Percentiles rank a stretch among this genome's conserved stretches.
phyloP scores from a whole-genome alignment of 441 rosid species.

The Populus hybrid region DNA sequence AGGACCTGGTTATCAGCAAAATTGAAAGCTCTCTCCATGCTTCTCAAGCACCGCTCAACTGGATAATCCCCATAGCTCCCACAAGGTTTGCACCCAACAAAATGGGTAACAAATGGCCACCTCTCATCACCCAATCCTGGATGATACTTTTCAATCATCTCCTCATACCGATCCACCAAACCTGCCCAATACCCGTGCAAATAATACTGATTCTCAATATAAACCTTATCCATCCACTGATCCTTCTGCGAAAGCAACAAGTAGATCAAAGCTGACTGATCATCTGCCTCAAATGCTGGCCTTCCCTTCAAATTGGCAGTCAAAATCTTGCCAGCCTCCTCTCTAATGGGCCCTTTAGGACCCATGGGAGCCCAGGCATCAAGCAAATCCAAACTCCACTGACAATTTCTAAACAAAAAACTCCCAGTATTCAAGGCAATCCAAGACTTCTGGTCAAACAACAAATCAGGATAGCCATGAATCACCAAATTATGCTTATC shows the following conservation, averaged over 20 bases:
- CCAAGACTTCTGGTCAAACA: conserved; percentile 89
- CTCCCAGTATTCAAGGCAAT: conserved; percentile 95
- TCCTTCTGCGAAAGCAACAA: conserved; percentile 76
- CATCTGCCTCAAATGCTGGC: conserved; percentile 96
- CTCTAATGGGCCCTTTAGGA: conserved; percentile 80
- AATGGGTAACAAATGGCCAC: conserved; percentile 98
- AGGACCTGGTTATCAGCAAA: conserved; percentile 97
- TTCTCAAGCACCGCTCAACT: conserved; percentile 78
- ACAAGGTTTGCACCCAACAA: conserved; percentile 97
- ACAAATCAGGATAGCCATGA: conserved; percentile 85
- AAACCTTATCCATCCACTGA: conserved; percentile 86
- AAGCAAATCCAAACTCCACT: conserved; percentile 92
- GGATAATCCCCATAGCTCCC: conserved; percentile 98
- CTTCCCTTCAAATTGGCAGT: conserved; percentile 85
- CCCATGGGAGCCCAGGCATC: conserved; percentile 99
- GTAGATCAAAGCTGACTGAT: conserved; percentile 93
- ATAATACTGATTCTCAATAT: conserved; percentile 87
- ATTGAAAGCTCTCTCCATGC: conserved; percentile 97
- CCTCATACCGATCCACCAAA: conserved; percentile 91
- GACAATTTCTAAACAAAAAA: conserved; percentile 85
- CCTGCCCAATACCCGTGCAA: conserved; percentile 96
- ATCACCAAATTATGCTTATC: conserved; percentile 66
- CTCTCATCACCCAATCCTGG: conserved; percentile 95
- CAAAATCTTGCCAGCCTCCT: conserved; percentile 86
- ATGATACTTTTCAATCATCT: conserved; percentile 94